phyloP scores from a whole-genome alignment of 805 yeast genomes.

The Wickerhamomyces queroliae region DNA sequence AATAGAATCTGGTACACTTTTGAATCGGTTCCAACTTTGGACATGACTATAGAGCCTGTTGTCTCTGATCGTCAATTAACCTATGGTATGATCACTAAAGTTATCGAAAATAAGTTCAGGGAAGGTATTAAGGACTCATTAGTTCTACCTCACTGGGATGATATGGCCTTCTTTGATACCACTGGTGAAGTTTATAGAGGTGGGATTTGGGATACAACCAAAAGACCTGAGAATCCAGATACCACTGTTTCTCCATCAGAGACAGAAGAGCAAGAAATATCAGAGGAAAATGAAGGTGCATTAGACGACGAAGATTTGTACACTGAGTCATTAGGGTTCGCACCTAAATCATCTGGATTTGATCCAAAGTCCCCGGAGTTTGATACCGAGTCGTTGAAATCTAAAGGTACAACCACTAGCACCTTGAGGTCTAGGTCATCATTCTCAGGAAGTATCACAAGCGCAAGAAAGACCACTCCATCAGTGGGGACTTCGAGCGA shows the following conservation, averaged over 20 bases:
- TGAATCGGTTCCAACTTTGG: slow-evolving; percentile 69
- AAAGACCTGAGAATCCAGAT: slow-evolving; percentile 14
- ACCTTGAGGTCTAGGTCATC: slow-evolving; percentile 5
- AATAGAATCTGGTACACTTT: slow-evolving; percentile 89
- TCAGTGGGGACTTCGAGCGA: slow-evolving; percentile 20
- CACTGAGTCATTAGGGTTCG: too few species aligned
- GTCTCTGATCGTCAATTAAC: slow-evolving; percentile 80
- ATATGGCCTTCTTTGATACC: slow-evolving; percentile 65
- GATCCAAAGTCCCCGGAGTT: not conserved
- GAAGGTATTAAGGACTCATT: slow-evolving; percentile 76
- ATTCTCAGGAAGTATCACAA: slow-evolving; percentile 1
- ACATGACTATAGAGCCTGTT: slow-evolving; percentile 80
- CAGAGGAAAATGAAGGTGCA: slow-evolving; percentile 3
- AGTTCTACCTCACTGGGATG: slow-evolving; percentile 89
- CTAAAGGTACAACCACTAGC: slow-evolving; percentile 3
- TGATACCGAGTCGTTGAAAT: slow-evolving; percentile 12
- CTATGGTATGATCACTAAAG: slow-evolving; percentile 72
- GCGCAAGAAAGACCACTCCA: slow-evolving; percentile 15
- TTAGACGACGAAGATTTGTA: slow-evolving; percentile 4
- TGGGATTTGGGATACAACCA: slow-evolving; percentile 76
- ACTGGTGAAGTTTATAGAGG: slow-evolving; percentile 72
- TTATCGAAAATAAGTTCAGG: slow-evolving; percentile 69
- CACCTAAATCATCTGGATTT: not conserved
- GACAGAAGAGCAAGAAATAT: slow-evolving; percentile 4
- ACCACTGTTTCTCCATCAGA: slow-evolving; percentile 4